Conservation (phyloP, 2,329 filamentous ascomycete species). For the Aspergillus glaucus region DNA sequence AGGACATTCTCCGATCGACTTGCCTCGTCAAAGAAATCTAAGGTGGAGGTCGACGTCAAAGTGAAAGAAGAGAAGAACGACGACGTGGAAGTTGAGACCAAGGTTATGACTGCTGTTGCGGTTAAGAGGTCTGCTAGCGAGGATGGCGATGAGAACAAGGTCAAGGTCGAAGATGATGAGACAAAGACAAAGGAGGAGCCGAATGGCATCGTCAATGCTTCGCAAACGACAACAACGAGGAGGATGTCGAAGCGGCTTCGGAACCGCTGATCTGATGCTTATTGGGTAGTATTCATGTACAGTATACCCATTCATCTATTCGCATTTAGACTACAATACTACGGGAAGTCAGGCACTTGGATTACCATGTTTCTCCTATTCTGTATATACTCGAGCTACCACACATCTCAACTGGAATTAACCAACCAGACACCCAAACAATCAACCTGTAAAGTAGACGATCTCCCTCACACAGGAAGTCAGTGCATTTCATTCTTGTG, state of each 20-base stretch:
- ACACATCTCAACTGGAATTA: too few relatives aligned
- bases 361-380: too few relatives aligned
- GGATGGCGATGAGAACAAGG: not conserved
- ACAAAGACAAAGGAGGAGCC: conserved; percentile 11
- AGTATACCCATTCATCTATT: too few relatives aligned
- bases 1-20: conserved; percentile 70
- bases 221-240: conserved; percentile 19
- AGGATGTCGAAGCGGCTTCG: conserved; percentile 28
- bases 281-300: not conserved
- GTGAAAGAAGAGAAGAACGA: conserved; percentile 20
- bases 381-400: too few relatives aligned
- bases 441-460: too few relatives aligned
- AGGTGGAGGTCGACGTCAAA: conserved; percentile 16
- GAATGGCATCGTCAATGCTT: conserved; percentile 14
- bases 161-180: not conserved
- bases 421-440: too few relatives aligned
- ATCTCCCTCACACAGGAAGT: too few relatives aligned
- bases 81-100: conserved; percentile 21
- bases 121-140: conserved; percentile 21
- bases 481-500: too few relatives aligned
- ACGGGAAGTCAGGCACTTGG: too few relatives aligned
- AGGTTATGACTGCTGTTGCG: conserved; percentile 19
- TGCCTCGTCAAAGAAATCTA: conserved; percentile 34
- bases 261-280: conserved; percentile 6
- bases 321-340: too few relatives aligned